A percentile compares a stretch with the other conserved stretches of the same genome.
Conservation (phyloP, 2,329 filamentous ascomycete species). For the Rhinocladiella mackenziei region DNA sequence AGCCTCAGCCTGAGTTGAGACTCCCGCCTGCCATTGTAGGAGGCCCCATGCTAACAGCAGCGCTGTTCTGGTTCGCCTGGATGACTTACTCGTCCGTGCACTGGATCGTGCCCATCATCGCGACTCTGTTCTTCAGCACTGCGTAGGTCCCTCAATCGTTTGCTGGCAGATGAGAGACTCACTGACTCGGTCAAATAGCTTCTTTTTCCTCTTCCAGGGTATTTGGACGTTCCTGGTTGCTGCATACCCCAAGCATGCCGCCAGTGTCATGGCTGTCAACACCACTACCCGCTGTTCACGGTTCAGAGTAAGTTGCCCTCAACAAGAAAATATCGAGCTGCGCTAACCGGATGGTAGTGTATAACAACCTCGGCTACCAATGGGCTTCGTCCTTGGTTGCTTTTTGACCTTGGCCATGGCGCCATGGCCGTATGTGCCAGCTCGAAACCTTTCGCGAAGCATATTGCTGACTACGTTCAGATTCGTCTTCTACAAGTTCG, state of each 20-base stretch:
- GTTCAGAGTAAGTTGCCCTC: constrained; percentile 43
- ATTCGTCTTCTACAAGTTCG: constrained; percentile 45
- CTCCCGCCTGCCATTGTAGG: constrained; percentile 69
- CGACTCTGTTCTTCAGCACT: constrained; percentile 48
- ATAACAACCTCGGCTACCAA: constrained; percentile 43
- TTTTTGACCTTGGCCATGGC: constrained; percentile 44
- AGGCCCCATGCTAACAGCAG: constrained; percentile 69
- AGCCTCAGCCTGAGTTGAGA: constrained; percentile 79
- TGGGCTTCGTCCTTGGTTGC: constrained; percentile 45
- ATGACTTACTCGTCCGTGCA: constrained; percentile 59
- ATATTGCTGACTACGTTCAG: constrained; percentile 2
- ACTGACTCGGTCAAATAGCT: constrained; percentile 25
- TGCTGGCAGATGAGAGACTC: neutral
- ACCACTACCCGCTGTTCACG: constrained; percentile 73
- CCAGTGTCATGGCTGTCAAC: constrained; percentile 71
- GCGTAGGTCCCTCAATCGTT: neutral
- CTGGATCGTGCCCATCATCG: constrained; percentile 49
- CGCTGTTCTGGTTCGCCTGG: constrained; percentile 89
- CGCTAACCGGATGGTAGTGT: constrained; percentile 28
- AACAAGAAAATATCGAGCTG: neutral
- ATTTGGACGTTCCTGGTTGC: constrained; percentile 83
- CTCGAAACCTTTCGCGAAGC: neutral
- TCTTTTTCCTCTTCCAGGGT: constrained; percentile 70
- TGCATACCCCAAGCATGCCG: constrained; percentile 44
- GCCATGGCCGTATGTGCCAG: constrained; percentile 43